Base-by-base conservation (phyloP, 768 basidiomycete genomes). In the Rhodotorula babjevae region DNA sequence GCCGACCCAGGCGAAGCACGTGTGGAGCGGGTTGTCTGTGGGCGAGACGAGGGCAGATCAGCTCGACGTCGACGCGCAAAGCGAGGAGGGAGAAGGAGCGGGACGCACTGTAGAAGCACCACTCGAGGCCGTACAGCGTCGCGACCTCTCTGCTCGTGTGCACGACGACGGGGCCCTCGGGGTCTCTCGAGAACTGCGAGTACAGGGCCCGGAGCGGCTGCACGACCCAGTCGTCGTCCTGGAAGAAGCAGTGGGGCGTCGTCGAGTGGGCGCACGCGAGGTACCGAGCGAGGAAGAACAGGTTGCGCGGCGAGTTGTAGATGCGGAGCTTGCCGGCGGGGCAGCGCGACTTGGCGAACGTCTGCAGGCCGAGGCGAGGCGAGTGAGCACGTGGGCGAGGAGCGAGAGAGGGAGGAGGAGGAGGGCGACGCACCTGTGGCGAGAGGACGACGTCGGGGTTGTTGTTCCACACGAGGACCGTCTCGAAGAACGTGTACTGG, bases 181-280 rank as follows among this genome's bases (percentile, higher is more conserved):
- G 76, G 33, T 77, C 76, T 7, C 73, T 58, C 27, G 61, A 70
- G 68, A 74, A 77, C 49, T 74, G 71, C 31, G 67, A n/a, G 68
- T 77, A 75, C 9, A 74, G 46, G 16, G 75, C 66, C 4, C 72
- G 65, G 4, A 78, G 9, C 1, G 73, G 62, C 21, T 31, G 68
- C 25, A 77, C 72, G 36, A 77, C 40, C 65, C 72, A 78, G 67
- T 78, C 78, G 65, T 78, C 78, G 76, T 78, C 78, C 53, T 78
- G 77, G 65, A 78, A 74, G 68, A 63, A 78, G 65, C 77, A 78
- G 65, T 69, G 36, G 2, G 70, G 65, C 3, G 71, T 65, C 1
- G 27, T 15, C 25, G 74, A 31, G 29, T 64, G 63, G 25, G 64
- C 52, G 63, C 78, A 78, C 6, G 75, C 75, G 63, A 78, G 70